These are phyloP conservation scores for Puccinia sorghi DNA, from an alignment of 1,284 basidiomycete species.

Conservation along the genomic window DNA sequence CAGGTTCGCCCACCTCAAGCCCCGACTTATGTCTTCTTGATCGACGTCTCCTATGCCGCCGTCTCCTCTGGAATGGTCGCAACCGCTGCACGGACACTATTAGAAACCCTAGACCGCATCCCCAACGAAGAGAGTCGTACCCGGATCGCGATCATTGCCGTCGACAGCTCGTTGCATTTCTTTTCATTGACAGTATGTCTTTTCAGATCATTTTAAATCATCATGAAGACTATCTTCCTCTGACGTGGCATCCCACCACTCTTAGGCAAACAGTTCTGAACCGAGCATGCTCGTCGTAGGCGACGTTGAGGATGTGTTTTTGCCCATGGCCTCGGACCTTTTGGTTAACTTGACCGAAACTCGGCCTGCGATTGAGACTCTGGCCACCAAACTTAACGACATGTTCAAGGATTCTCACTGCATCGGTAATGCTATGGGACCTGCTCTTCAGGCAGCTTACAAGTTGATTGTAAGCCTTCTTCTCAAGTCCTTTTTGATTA, in stretches of 20 bases:
- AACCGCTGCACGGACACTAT: slow-evolving; percentile 89
- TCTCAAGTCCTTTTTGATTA: background rate
- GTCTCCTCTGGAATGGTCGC: slow-evolving; percentile 96
- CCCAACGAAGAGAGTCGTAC: slow-evolving; percentile 92
- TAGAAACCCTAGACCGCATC: slow-evolving; percentile 90
- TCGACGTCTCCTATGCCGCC: slow-evolving; percentile 91
- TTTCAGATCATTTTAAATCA: background rate
- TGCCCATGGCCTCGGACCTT: slow-evolving; percentile 93
- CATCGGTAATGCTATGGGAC: slow-evolving; percentile 91
- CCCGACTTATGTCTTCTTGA: slow-evolving; percentile 92
- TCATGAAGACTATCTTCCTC: slow-evolving; percentile 26
- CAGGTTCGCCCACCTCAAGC: slow-evolving; percentile 88
- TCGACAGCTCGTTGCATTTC: slow-evolving; percentile 91
- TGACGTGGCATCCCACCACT: background rate
- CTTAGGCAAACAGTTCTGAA: slow-evolving; percentile 76
- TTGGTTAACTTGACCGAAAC: slow-evolving; percentile 90
- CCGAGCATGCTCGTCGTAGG: slow-evolving; percentile 95
- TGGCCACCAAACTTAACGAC: slow-evolving; percentile 80
- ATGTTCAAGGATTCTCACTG: slow-evolving; percentile 95
- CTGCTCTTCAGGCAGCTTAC: slow-evolving; percentile 91
- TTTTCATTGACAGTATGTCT: slow-evolving; percentile 71
- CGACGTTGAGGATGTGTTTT: slow-evolving; percentile 93
- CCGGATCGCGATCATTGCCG: slow-evolving; percentile 88
- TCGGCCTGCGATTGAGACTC: slow-evolving; percentile 74
- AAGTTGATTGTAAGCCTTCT: slow-evolving; percentile 74